These are phyloP conservation scores for Auriscalpium microsporum DNA, from an alignment of 768 basidiomycete genomes.

Conservation along the genomic window DNA sequence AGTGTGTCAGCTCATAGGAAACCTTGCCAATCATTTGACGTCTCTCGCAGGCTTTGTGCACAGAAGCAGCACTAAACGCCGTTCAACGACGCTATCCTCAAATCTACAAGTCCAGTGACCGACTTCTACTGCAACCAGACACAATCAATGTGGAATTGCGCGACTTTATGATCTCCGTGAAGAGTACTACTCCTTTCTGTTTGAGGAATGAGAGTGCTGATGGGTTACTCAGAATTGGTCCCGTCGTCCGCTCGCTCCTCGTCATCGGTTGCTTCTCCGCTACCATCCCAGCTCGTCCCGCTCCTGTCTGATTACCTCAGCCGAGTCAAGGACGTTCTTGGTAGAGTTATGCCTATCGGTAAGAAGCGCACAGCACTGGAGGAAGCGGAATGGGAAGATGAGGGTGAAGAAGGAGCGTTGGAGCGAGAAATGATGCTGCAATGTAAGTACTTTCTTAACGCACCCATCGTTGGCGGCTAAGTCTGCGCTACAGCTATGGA, in stretches of 20 bases:
- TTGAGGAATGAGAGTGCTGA: not conserved
- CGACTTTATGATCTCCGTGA: conserved; percentile 96
- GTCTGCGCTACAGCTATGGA: conserved; percentile 57
- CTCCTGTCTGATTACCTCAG: conserved; percentile 63
- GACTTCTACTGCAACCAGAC: conserved; percentile 77
- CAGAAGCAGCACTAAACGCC: conserved; percentile 93
- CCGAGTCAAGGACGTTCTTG: conserved; percentile 62
- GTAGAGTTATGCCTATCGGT: conserved; percentile 65
- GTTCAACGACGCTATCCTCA: conserved; percentile 95
- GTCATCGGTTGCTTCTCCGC: conserved; percentile 73
- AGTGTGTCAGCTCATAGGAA: conserved; percentile 20
- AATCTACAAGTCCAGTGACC: conserved; percentile 87
- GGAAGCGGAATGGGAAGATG: conserved; percentile 91
- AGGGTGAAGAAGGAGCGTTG: conserved; percentile 71
- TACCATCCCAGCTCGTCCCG: conserved; percentile 80
- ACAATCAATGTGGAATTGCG: conserved; percentile 76
- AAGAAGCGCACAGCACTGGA: conserved; percentile 83
- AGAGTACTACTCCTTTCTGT: conserved; percentile 48
- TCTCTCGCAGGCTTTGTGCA: conserved; percentile 75
- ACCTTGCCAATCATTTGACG: not conserved
- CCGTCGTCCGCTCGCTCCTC: conserved; percentile 93
- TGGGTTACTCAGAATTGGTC: conserved; percentile 58
- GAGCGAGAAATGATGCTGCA: conserved; percentile 85
- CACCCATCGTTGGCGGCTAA: not conserved
- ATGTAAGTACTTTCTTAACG: conserved; percentile 37